Conservation (phyloP, 2,329 filamentous ascomycete genomes). For the Fusarium foetens region DNA sequence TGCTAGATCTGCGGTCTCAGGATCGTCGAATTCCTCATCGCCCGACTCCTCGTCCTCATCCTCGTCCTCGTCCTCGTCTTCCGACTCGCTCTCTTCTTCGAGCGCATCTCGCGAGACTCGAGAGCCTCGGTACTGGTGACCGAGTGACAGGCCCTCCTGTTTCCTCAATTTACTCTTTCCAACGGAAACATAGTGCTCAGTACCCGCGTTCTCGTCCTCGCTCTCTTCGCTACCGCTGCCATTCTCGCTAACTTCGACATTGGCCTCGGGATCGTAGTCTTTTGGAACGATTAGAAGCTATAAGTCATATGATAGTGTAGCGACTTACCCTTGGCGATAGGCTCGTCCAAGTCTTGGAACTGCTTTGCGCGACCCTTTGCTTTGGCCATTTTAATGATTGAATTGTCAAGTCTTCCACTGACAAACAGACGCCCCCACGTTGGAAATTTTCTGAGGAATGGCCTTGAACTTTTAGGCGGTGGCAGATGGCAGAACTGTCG, state of each 20-base stretch:
- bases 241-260: conserved; percentile 64
- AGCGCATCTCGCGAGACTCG: conserved; percentile 77
- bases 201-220: conserved; percentile 67
- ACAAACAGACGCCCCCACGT: conserved; percentile 44
- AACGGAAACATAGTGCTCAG: conserved; percentile 87
- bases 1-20: conserved; percentile 64
- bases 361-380: conserved; percentile 66
- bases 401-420: conserved; percentile 25
- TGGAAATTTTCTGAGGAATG: conserved; percentile 48
- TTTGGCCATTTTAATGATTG: conserved; percentile 59
- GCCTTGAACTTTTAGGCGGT: conserved; percentile 65
- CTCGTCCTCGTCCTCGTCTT: conserved; percentile 56
- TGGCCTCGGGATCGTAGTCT: conserved; percentile 84
- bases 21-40: conserved; percentile 66
- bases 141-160: conserved; percentile 74
- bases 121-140: conserved; percentile 82
- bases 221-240: conserved; percentile 62
- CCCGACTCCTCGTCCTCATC: conserved; percentile 58
- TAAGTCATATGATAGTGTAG: neutral
- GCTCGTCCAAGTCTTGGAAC: conserved; percentile 71
- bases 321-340: conserved; percentile 67
- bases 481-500: conserved; percentile 54
- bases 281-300: conserved; percentile 16
- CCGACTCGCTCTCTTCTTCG: conserved; percentile 65
- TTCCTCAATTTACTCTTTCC: conserved; percentile 87